Evolutionary conservation across 352 stramenopile species (phyloP).

Genomic region (Phytophthora rubi): DNA sequence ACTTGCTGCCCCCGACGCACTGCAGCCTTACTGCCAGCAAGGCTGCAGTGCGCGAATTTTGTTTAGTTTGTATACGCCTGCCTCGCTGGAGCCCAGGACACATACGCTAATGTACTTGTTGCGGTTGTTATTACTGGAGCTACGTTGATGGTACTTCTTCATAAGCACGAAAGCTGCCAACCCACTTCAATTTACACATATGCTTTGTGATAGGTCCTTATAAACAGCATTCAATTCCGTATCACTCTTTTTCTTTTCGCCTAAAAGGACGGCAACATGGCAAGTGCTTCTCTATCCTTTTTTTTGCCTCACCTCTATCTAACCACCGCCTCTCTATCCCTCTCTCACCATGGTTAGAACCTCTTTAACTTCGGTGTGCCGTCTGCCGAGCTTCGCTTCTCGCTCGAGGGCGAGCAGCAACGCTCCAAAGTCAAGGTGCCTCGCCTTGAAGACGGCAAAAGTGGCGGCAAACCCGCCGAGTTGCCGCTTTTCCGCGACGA

Average conservation of each 20-base stretch:
- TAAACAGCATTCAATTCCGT: background rate
- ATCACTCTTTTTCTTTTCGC: background rate
- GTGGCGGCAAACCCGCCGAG: constrained; percentile 39
- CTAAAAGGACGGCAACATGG: background rate
- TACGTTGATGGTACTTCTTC: background rate
- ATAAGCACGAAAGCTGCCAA: no score
- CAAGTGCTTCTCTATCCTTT: background rate
- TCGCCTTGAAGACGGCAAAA: constrained; percentile 32
- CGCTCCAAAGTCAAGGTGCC: constrained; percentile 31
- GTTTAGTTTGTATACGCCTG: constrained; percentile 29
- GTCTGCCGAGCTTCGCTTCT: constrained; percentile 46
- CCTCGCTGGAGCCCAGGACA: background rate
- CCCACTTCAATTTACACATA: background rate
- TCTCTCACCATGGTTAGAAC: constrained; percentile 35
- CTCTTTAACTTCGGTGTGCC: constrained; percentile 62
- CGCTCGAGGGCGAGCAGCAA: constrained; percentile 39
- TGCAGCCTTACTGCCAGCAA: constrained; percentile 14
- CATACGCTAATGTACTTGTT: background rate
- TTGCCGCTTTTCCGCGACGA: constrained; percentile 62
- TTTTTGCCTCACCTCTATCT: background rate
- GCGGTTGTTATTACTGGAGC: background rate
- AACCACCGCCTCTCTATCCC: background rate
- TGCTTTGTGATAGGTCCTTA: background rate
- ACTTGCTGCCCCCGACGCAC: background rate
- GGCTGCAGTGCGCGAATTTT: constrained; percentile 31